phyloP scores from a whole-genome alignment of 2,329 filamentous ascomycete species.

The Scytalidium lignicola region DNA sequence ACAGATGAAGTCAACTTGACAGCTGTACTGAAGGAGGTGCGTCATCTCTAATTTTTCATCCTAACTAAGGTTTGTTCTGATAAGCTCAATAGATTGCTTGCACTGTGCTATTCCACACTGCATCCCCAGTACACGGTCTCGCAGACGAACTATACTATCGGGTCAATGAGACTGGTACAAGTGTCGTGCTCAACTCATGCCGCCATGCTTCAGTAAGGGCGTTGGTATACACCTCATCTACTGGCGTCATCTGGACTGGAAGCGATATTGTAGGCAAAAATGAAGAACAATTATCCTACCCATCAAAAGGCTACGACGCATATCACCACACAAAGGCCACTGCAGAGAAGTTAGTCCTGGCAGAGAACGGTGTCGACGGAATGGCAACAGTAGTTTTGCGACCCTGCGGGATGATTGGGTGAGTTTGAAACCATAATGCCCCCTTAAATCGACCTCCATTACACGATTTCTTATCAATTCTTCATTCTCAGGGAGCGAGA shows the following conservation, averaged over 20 bases:
- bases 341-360: background rate
- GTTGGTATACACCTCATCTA: conserved; percentile 87
- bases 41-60: background rate
- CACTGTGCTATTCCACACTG: conserved; percentile 61
- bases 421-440: background rate
- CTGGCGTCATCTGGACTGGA: conserved; percentile 67
- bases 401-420: background rate
- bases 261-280: background rate
- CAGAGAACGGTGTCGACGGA: background rate
- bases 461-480: background rate
- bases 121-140: conserved; percentile 58
- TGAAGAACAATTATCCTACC: background rate
- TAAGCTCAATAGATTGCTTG: background rate
- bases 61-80: background rate
- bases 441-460: background rate
- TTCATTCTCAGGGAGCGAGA: background rate
- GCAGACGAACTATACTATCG: conserved; percentile 62
- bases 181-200: conserved; percentile 69
- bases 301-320: background rate
- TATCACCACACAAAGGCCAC: background rate
- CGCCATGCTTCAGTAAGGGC: conserved; percentile 66
- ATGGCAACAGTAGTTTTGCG: background rate
- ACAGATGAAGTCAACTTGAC: conserved; percentile 35
- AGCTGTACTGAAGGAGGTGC: background rate
- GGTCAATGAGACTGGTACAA: conserved; percentile 86